Base-by-base conservation (phyloP, 129 eudicot species). In the Chrysanthemum seticuspe region DNA sequence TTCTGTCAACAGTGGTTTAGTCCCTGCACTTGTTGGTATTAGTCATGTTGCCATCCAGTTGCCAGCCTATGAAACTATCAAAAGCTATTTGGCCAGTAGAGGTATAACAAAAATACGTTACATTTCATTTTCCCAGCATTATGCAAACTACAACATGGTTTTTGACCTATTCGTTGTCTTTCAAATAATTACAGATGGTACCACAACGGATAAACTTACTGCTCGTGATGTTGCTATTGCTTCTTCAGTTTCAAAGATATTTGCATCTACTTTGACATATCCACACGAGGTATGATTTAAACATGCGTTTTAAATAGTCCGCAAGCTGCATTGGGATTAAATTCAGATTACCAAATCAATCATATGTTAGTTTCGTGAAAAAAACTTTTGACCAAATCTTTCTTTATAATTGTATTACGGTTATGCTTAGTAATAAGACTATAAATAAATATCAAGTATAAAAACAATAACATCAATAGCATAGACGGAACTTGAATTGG, bases 41-140 rank as follows among this genome's bases (percentile, higher is more conserved):
- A 95, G 91, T 85, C 99, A 95, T 78, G 99, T 95, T 6, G 99
- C 99, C 18, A 95, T 95, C 69, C 99, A 95, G 49, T 95, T 95
- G 78, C 99, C 99, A 23, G 82, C 84, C 52, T 95, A 95, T 74
- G 99, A 95, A 84, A 85, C 85, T 79, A 87, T 95, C 65, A 95
- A 95, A 85, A 18, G 76, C 68, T 95, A 95, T 79, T 75, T 95
- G 79, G 97, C 99, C 49, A 79, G 83, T 67, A 82, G 85, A 83
- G 94, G 99, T 90, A 79, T 50, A 59, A 8, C 11, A 2, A 19
- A 48, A 8, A 31, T 12, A 74, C 11, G 12, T 5, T 8, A 8
- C 19, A 13, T 74, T 52, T 27, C 21, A 21, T 56, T 8, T 52
- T 78, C 63, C 68, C 16, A 10, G 16, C 63, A 51, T 49, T 55